phyloP scores from a whole-genome alignment of 305 asterid genomes.

The Petunia hybrid region DNA sequence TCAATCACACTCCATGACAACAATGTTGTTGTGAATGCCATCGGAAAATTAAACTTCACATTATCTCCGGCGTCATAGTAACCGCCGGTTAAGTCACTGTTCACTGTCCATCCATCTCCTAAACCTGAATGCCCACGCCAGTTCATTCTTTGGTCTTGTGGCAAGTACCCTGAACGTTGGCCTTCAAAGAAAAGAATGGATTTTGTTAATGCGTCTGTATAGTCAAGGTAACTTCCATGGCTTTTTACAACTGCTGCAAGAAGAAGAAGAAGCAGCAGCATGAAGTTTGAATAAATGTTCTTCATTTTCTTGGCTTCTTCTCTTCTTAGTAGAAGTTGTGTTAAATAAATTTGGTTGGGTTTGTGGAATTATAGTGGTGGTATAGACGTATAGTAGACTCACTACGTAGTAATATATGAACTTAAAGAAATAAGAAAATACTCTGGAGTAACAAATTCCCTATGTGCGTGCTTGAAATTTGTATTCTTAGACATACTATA shows the following conservation, averaged over 20 bases:
- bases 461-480: no score
- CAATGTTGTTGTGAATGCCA: constrained; percentile 97
- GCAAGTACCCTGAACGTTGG: constrained; percentile 89
- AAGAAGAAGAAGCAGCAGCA: constrained; percentile 17
- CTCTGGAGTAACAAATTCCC: no score
- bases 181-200: constrained; percentile 85
- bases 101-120: constrained; percentile 71
- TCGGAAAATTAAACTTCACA: constrained; percentile 86
- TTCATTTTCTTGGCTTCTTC: constrained; percentile 13
- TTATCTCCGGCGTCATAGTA: constrained; percentile 97
- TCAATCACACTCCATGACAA: constrained; percentile 93
- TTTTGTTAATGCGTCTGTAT: constrained; percentile 79
- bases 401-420: no score
- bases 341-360: not conserved
- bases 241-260: not conserved
- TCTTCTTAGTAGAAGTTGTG: not conserved
- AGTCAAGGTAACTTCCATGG: constrained; percentile 61
- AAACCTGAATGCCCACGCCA: constrained; percentile 91
- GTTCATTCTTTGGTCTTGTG: constrained; percentile 73
- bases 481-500: no score
- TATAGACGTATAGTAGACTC: not conserved
- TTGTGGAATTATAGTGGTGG: not conserved
- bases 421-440: no score
- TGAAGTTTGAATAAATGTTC: constrained; percentile 3
- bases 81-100: constrained; percentile 78